Base-by-base conservation (phyloP, 331 rosid species). In the Arachis monticola region DNA sequence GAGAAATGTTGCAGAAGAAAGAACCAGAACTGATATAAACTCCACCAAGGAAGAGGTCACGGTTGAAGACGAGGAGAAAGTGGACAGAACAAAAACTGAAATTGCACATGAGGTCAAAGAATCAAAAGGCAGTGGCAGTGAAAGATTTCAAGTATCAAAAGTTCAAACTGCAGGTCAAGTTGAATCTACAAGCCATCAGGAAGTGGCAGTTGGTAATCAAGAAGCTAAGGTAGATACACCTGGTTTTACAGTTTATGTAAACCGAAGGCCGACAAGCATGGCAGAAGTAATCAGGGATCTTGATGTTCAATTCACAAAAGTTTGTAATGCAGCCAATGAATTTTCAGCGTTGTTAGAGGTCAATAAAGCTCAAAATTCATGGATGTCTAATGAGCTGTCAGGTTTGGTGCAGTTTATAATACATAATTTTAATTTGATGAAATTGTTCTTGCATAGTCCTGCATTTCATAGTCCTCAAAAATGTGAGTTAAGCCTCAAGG, bases 181-280 rank as follows among this genome's bases (percentile, higher is more conserved):
- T 70, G 84, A 76, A 60, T 81, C 91, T 10, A 79, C 91, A 8
- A 79, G 69, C 53, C 79, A 79, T 64, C 83, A 68, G 81, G 92
- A 86, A 74, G 70, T 82, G 70, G 89, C 70, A 44, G 67, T 79
- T 41, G 83, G 70, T n/a, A 76, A 72, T 74, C 78, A 67, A 67
- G 90, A 87, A 77, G 74, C 80, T 10, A 86, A 83, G 83, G 91
- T 86, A 58, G 96, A 90, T 79, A 88, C 91, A n/a, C 95, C 95
- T 7, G 96, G 90, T 41, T 90, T 92, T 86, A 90, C 97, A 40
- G 96, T 87, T 67, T 92, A 86, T 77, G 89, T 87, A 7, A 81
- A 88, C 81, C 82, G 85, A 73, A 90, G 94, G 84, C 97, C 99
- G 3, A 83, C 86, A 1, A 92, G 96, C 83, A 90, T 95, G 92